Conservation (phyloP, 2,329 filamentous ascomycete genomes). For the Hypoxylon sp. region DNA sequence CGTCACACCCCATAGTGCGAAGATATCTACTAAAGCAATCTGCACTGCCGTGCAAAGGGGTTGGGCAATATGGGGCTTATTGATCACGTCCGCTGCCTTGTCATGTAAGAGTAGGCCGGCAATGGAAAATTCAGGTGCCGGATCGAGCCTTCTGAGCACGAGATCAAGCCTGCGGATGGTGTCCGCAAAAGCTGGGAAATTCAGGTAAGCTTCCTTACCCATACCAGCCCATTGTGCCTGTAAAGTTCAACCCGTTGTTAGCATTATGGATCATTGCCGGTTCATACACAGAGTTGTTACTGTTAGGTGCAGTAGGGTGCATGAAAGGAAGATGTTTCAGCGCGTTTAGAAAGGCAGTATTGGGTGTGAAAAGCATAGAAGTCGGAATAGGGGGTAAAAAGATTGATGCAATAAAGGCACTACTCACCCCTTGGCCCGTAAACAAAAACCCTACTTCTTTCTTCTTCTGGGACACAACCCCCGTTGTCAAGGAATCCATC, state of each 20-base stretch:
- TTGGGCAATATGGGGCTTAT: neutral
- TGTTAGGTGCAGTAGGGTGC: neutral
- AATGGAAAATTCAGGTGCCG: neutral
- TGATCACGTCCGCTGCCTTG: neutral
- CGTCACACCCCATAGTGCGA: constrained; percentile 54
- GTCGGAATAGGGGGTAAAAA: neutral
- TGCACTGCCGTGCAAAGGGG: neutral
- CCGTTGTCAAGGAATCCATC: neutral
- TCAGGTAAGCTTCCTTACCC: constrained; percentile 41
- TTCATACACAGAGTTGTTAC: neutral
- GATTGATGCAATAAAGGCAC: neutral
- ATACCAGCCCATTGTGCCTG: constrained; percentile 47
- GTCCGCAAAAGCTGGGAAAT: neutral
- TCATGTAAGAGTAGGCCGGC: neutral
- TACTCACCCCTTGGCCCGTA: neutral
- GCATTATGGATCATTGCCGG: neutral
- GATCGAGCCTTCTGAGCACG: constrained; percentile 14
- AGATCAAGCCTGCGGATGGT: constrained; percentile 32
- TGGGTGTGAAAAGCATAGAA: neutral
- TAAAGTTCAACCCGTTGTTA: neutral
- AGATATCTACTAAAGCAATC: constrained; percentile 45
- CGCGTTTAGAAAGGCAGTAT: neutral
- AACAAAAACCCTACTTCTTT: neutral
- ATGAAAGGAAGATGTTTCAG: neutral
- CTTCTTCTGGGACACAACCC: neutral